A percentile compares a stretch with the other conserved stretches of the same genome.
phyloP scores from a whole-genome alignment of 192 early-diverging fungal species.

The Polychytrium aggregatum region DNA sequence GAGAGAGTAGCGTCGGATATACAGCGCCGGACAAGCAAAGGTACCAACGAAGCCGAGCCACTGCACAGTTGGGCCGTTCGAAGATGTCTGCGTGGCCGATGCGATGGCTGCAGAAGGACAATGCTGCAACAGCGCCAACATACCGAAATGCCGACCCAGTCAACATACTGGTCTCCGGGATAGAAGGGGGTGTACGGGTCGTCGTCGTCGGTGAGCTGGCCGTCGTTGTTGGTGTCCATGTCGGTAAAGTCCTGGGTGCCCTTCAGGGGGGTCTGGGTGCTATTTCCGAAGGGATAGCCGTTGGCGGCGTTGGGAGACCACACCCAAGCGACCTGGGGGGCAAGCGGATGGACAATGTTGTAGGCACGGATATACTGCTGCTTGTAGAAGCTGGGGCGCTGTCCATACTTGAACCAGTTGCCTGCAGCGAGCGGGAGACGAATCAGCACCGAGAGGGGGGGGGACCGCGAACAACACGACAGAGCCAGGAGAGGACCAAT shows the following conservation, averaged over 20 bases:
- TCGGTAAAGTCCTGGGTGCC: neutral
- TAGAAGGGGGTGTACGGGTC: constrained; percentile 40
- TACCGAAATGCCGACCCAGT: constrained; percentile 36
- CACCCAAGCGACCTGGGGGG: constrained; percentile 15
- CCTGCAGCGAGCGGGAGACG: constrained; percentile 5
- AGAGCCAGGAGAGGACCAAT: neutral
- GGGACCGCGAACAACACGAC: neutral
- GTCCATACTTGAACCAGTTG: constrained; percentile 25
- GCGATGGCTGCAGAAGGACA: no score
- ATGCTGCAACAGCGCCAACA: no score
- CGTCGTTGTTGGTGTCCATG: constrained; percentile 40
- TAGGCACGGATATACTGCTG: no score
- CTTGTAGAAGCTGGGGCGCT: constrained; percentile 17
- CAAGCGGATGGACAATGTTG: no score
- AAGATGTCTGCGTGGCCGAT: no score
- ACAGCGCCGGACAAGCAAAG: no score
- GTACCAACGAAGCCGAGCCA: no score
- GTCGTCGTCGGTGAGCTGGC: constrained; percentile 20
- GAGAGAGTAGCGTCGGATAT: no score
- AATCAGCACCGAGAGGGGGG: neutral
- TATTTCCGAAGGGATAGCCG: constrained; percentile 27
- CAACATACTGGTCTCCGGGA: constrained; percentile 37
- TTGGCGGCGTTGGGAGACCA: constrained; percentile 26
- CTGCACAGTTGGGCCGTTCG: no score
- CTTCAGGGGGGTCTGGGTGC: neutral